These are phyloP conservation scores for Bifiguratus adelaidae DNA, from an alignment of 192 early-diverging fungal species.

Conservation along the genomic window DNA sequence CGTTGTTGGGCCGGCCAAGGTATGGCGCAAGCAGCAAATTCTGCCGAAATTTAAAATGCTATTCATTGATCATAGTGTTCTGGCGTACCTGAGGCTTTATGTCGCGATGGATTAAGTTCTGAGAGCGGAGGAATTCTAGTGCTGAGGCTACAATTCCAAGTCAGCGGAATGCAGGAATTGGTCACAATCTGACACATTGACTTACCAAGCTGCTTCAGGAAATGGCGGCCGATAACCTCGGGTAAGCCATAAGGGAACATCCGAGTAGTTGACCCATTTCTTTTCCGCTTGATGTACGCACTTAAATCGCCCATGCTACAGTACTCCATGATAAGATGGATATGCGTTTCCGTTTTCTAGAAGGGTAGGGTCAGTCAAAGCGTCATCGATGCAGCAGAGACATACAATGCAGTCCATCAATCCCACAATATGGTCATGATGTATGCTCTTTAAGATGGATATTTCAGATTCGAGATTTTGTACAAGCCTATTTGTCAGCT, in stretches of 20 bases:
- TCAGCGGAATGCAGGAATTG: conserved; percentile 1
- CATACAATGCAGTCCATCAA: conserved; percentile 80
- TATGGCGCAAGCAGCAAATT: conserved; percentile 74
- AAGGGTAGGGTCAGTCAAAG: conserved; percentile 2
- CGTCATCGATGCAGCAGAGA: background rate
- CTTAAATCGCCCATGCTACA: conserved; percentile 94
- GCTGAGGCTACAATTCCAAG: conserved; percentile 53
- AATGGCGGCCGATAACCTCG: conserved; percentile 72
- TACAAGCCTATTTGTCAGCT: conserved; percentile 81
- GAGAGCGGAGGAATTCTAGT: conserved; percentile 75
- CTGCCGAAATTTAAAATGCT: too few species aligned
- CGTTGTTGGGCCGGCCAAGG: conserved; percentile 23
- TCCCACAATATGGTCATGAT: conserved; percentile 80
- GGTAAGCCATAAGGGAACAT: conserved; percentile 68
- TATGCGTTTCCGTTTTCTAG: conserved; percentile 85
- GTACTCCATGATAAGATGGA: conserved; percentile 97
- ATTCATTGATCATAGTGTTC: conserved; percentile 1
- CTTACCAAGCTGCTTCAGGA: conserved; percentile 75
- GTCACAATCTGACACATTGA: background rate
- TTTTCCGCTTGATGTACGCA: conserved; percentile 68
- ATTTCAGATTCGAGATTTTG: conserved; percentile 97
- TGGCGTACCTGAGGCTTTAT: conserved; percentile 85
- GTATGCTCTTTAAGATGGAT: conserved; percentile 75
- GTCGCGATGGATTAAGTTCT: conserved; percentile 90
- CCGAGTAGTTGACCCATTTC: conserved; percentile 29